Evolutionary conservation across 2,329 filamentous ascomycete species (phyloP).

Genomic region (Aspergillus sp.): DNA sequence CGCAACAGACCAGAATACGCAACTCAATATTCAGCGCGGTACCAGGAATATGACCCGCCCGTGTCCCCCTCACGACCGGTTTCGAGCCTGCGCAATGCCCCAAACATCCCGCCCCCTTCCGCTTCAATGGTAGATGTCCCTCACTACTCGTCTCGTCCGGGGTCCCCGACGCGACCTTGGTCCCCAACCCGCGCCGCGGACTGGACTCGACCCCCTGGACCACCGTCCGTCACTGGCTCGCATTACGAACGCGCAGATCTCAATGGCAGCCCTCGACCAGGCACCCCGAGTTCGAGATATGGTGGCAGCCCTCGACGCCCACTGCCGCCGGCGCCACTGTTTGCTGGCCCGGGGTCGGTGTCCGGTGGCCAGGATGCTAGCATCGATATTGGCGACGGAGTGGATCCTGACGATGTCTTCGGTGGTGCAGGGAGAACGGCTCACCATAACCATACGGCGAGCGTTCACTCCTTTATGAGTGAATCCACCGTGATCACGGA

Average conservation of each 20-base stretch:
- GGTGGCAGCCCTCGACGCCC: slow-evolving; percentile 84
- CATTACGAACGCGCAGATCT: slow-evolving; percentile 84
- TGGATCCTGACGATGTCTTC: slow-evolving; percentile 78
- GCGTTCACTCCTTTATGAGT: slow-evolving; percentile 61
- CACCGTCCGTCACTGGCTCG: slow-evolving; percentile 60
- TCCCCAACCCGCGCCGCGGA: slow-evolving; percentile 58
- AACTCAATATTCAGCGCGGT: slow-evolving; percentile 10
- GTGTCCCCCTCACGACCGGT: slow-evolving; percentile 38
- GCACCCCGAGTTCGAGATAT: slow-evolving; percentile 85
- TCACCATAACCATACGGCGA: slow-evolving; percentile 56
- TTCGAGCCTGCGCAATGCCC: slow-evolving; percentile 43
- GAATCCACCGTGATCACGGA: slow-evolving; percentile 60
- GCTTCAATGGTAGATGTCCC: slow-evolving; percentile 33
- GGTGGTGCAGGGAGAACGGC: slow-evolving; percentile 48
- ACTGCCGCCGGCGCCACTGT: slow-evolving; percentile 83
- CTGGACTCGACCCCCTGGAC: slow-evolving; percentile 70
- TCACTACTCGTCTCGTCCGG: slow-evolving; percentile 39
- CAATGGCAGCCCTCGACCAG: slow-evolving; percentile 85
- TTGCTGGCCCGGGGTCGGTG: slow-evolving; percentile 57
- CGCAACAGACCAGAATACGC: slow-evolving; percentile 13
- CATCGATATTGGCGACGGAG: slow-evolving; percentile 52
- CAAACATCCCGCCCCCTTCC: slow-evolving; percentile 42
- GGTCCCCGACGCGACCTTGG: slow-evolving; percentile 52
- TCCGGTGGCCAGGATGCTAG: slow-evolving; percentile 39
- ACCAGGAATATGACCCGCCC: slow-evolving; percentile 18